These are phyloP conservation scores for Hymenoscyphus repandus DNA, from an alignment of 2,329 filamentous ascomycete genomes.

Conservation along the genomic window DNA sequence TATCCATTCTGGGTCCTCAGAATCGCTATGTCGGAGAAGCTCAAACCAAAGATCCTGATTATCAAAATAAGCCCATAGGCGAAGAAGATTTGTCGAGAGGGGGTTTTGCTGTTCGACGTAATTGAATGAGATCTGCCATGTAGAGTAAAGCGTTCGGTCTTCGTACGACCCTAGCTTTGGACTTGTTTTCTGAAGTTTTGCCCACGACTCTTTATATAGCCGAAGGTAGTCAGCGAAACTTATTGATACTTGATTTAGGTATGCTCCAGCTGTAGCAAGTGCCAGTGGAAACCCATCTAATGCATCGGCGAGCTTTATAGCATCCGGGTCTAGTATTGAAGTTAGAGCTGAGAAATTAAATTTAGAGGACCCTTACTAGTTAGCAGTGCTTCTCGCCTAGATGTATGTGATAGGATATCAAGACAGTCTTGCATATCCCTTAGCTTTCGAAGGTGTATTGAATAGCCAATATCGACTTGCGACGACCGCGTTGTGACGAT, in stretches of 20 bases:
- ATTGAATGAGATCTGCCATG: conserved; percentile 36
- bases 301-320: conserved; percentile 8
- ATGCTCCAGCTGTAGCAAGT: conserved; percentile 42
- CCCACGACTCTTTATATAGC: conserved; percentile 37
- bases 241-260: conserved; percentile 35
- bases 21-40: conserved; percentile 31
- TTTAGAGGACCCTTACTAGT: conserved; percentile 6
- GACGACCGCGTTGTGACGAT: conserved; percentile 16
- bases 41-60: conserved; percentile 42
- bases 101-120: conserved; percentile 30
- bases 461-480: background rate
- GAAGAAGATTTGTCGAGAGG: conserved; percentile 32
- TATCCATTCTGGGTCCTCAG: conserved; percentile 20
- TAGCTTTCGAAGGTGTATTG: conserved; percentile 1
- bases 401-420: conserved; percentile 8
- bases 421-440: background rate
- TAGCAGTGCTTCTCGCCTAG: conserved; percentile 5
- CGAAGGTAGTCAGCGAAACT: conserved; percentile 40
- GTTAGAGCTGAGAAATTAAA: conserved; percentile 5
- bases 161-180: conserved; percentile 37
- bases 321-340: conserved; percentile 10
- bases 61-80: conserved; percentile 40
- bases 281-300: conserved; percentile 43
- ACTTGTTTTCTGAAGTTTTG: conserved; percentile 29
- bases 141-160: conserved; percentile 31